A percentile compares a stretch with the other conserved stretches of the same genome.
Conservation (phyloP, 345 rosid genomes). For the Carallia brachiata region DNA sequence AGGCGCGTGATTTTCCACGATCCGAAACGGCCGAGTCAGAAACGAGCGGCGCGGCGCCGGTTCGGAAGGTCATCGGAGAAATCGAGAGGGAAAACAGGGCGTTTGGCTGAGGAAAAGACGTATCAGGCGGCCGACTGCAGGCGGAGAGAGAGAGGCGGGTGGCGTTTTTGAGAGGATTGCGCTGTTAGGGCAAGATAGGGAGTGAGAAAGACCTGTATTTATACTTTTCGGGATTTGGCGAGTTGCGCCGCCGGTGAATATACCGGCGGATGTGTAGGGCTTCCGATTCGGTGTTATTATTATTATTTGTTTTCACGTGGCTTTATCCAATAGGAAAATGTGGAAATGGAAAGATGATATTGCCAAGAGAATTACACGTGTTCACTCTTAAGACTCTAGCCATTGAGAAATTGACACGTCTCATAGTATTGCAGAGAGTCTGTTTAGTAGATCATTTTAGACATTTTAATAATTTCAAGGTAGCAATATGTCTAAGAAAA, state of each 20-base stretch:
- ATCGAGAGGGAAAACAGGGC: conserved; percentile 4
- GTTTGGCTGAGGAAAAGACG: background rate
- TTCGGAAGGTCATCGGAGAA: background rate
- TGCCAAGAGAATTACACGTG: too few species aligned
- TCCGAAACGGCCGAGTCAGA: conserved; percentile 2
- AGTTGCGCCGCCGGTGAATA: conserved; percentile 23
- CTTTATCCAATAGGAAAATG: conserved; percentile 18
- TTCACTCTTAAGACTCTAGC: too few species aligned
- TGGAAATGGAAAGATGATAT: too few species aligned
- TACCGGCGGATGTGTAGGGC: conserved; percentile 13
- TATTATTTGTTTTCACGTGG: conserved; percentile 5
- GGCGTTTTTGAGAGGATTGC: conserved; percentile 6
- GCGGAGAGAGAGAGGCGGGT: conserved; percentile 2
- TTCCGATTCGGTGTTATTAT: background rate
- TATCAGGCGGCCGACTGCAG: background rate
- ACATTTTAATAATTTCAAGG: too few species aligned
- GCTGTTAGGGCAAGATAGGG: conserved; percentile 36
- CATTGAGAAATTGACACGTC: too few species aligned
- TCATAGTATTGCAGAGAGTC: too few species aligned
- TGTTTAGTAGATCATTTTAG: too few species aligned
- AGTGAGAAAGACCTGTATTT: conserved; percentile 37
- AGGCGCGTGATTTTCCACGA: conserved; percentile 3
- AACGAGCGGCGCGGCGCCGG: conserved; percentile 4
- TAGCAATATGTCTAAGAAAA: too few species aligned
- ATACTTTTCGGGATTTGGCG: conserved; percentile 72